Conservation (phyloP, 164 flowering plant genomes). For the Piper longum region DNA sequence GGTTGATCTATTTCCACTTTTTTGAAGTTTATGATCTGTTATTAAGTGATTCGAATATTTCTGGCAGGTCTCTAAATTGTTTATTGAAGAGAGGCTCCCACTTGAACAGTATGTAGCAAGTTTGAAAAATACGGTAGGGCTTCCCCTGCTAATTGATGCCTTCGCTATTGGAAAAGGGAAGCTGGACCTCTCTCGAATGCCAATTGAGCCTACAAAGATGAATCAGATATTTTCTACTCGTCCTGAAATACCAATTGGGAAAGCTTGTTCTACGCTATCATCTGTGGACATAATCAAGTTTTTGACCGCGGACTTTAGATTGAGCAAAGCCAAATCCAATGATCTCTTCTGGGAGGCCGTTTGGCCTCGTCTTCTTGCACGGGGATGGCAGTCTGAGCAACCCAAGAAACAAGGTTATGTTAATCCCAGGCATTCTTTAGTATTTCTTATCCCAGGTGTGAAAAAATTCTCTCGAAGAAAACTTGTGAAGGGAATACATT, state of each 20-base stretch:
- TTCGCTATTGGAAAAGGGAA: constrained; percentile 81
- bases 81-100: constrained; percentile 43
- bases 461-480: constrained; percentile 62
- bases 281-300: constrained; percentile 47
- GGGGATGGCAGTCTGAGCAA: constrained; percentile 96
- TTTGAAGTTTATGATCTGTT: too few species aligned
- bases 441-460: constrained; percentile 63
- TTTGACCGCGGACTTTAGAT: constrained; percentile 55
- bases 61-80: constrained; percentile 48
- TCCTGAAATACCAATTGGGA: constrained; percentile 52
- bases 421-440: constrained; percentile 34
- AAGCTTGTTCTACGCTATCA: constrained; percentile 62
- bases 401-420: constrained; percentile 30
- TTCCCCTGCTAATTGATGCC: constrained; percentile 50
- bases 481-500: constrained; percentile 56
- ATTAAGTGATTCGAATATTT: not conserved
- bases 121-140: constrained; percentile 49
- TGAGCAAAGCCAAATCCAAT: constrained; percentile 81
- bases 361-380: constrained; percentile 91
- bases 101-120: constrained; percentile 61
- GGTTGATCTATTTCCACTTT: too few species aligned
- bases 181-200: constrained; percentile 55
- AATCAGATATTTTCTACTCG: constrained; percentile 22
- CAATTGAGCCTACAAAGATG: constrained; percentile 28
- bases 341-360: constrained; percentile 99